These are phyloP conservation scores for Purshia tridentata DNA, from an alignment of 306 rosid species.

Conservation along the genomic window DNA sequence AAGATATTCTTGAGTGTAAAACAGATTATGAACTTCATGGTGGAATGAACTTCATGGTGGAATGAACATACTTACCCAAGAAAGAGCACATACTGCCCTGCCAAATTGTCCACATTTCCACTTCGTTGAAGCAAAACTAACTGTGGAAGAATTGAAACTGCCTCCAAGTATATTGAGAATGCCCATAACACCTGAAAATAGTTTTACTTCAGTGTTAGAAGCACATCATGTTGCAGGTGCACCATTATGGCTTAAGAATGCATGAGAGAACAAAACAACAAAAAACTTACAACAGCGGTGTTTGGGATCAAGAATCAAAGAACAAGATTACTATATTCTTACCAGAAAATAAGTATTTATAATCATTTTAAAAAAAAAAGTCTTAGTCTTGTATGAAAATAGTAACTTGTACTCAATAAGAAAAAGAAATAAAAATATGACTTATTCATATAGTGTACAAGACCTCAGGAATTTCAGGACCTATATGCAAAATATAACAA, in stretches of 20 bases:
- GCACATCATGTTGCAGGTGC: slow-evolving; percentile 2
- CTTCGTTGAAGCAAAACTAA: slow-evolving; percentile 84
- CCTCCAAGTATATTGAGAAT: slow-evolving; percentile 94
- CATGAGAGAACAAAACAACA: slow-evolving; percentile 12
- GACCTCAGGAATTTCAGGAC: not conserved
- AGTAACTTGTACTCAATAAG: not conserved
- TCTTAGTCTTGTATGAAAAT: not conserved
- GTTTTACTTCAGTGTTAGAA: slow-evolving; percentile 18
- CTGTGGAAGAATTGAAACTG: slow-evolving; percentile 86
- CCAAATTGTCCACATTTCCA: slow-evolving; percentile 94
- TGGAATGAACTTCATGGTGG: not conserved
- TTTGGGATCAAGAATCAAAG: not conserved
- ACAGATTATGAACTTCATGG: not conserved
- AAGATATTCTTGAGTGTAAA: not conserved
- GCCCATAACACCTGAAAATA: slow-evolving; percentile 79
- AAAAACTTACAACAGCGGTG: not conserved
- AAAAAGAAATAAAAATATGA: not conserved
- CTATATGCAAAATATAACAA: not conserved
- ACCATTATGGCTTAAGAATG: not conserved
- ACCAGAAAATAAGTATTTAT: not conserved
- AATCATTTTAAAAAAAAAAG: not conserved
- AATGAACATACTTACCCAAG: slow-evolving; percentile 65
- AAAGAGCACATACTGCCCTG: slow-evolving; percentile 81
- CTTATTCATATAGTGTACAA: not conserved
- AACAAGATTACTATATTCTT: not conserved